phyloP scores from a whole-genome alignment of 371 early-diverging fungal genomes.

The Mortierella sp. region DNA sequence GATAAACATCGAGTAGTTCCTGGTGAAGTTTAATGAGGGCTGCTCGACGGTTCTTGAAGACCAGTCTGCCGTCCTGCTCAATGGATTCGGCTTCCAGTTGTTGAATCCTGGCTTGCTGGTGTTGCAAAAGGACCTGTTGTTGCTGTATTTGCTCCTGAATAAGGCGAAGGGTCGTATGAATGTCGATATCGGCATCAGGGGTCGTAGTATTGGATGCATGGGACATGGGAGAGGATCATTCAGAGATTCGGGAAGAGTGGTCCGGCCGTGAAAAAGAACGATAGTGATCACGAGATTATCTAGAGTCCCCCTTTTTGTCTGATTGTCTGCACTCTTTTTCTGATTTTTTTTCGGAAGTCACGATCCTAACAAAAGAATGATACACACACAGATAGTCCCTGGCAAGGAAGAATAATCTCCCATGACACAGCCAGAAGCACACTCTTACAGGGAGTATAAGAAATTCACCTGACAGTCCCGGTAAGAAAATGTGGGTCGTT shows the following conservation, averaged over 20 bases:
- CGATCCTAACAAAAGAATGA: background rate
- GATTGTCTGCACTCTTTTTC: background rate
- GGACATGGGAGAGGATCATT: conserved; percentile 2
- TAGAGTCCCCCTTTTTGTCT: conserved; percentile 2
- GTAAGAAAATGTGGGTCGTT: too few relatives aligned
- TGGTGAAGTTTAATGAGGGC: background rate
- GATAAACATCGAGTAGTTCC: background rate
- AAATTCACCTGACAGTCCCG: too few relatives aligned
- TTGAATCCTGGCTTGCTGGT: background rate
- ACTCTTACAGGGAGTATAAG: too few relatives aligned
- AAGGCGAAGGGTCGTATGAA: background rate
- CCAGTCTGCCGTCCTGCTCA: background rate
- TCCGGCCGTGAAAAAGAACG: conserved; percentile 17
- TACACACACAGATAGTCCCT: too few relatives aligned
- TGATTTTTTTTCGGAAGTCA: background rate
- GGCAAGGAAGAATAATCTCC: too few relatives aligned
- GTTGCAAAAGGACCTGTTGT: background rate
- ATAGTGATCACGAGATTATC: background rate
- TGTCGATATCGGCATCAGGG: conserved; percentile 8
- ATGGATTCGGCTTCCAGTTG: background rate
- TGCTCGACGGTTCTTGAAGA: background rate
- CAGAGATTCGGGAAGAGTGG: background rate
- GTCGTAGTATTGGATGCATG: background rate
- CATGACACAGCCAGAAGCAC: too few relatives aligned
- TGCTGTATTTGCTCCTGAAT: background rate